Percentiles rank a stretch among this genome's conserved stretches.
phyloP scores from a whole-genome alignment of 805 yeast genomes.

The Metschnikowia vanudenii region DNA sequence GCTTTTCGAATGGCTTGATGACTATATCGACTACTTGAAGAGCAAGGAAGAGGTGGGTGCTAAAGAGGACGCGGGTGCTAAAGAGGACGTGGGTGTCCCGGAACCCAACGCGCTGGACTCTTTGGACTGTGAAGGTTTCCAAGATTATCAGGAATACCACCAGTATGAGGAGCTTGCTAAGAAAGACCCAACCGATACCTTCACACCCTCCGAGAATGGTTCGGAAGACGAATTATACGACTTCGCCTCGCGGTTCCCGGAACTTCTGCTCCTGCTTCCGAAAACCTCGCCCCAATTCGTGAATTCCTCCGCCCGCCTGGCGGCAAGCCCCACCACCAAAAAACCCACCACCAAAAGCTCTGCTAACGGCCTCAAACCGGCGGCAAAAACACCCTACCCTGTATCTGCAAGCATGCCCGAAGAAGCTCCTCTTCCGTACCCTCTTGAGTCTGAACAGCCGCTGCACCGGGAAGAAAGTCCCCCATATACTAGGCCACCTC shows the following conservation, averaged over 20 bases:
- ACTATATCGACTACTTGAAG: slow-evolving; percentile 37
- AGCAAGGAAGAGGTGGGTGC: slow-evolving; percentile 4
- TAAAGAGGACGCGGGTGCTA: too few species aligned
- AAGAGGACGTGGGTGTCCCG: too few species aligned
- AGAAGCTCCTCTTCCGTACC: slow-evolving; percentile 1
- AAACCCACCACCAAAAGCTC: not conserved
- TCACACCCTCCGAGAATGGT: not conserved
- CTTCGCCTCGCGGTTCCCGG: slow-evolving; percentile 17
- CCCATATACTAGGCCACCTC: not conserved
- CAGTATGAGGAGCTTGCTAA: too few species aligned
- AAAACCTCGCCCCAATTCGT: not conserved
- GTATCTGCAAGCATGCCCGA: not conserved
- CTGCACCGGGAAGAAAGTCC: not conserved
- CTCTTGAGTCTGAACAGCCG: not conserved
- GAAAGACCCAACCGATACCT: not conserved
- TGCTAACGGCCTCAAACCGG: too few species aligned
- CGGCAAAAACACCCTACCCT: slow-evolving; percentile 1
- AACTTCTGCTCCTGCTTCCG: slow-evolving; percentile 4
- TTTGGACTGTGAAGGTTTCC: too few species aligned
- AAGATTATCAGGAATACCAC: too few species aligned
- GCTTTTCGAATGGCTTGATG: slow-evolving; percentile 38
- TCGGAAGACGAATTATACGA: slow-evolving; percentile 12
- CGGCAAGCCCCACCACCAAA: not conserved
- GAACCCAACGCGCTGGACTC: too few species aligned
- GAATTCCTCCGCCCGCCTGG: not conserved